Evolutionary conservation across 2,329 filamentous ascomycete genomes (phyloP), one percentile per base, ranked within the genome.

Genomic region (Nemania sp.): DNA sequence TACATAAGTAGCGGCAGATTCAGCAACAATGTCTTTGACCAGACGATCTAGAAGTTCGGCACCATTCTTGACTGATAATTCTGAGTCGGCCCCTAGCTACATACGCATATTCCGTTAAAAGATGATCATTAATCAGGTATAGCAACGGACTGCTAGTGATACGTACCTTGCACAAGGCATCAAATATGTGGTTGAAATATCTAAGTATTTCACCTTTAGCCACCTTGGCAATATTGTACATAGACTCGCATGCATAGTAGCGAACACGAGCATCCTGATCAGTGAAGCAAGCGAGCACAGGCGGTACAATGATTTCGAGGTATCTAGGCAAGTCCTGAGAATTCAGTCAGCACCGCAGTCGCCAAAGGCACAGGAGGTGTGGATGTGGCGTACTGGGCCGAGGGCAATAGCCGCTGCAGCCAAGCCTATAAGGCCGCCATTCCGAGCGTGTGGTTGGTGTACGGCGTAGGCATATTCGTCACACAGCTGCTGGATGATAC

Each of bases 141-240:
- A 30, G 2, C 19, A 26, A 40, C 17, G 19, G 15, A 41, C 2
- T 22, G 26, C 15, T 19, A 19, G 36, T 30, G 14, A 17, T 26
- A 48, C 20, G 23, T 76, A 95, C 91, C 82, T 97, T 97, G 77
- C 92, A 96, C 49, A 99, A 78, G 19, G 94, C 91, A 75, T 99
- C 94, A 68, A 99, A 99, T 60, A 99, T 94, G 66, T 95, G 89
- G 74, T 99, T 99, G 74, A 99, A 99, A 77, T 96, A 99, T 34
- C 95, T 83, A 61, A 99, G 75, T 17, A 99, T 94, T 73, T 99
- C 94, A 31, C 95, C 94, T 74, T 99, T 99, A 56, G 93, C 94
- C 42, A 99, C 94, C 75, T 99, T 99, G 68, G 94, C 92, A 69
- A 99, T 99, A 73, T 99, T 99, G 76, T 99, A 99, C 94, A 99